These are phyloP conservation scores for Sugiyamaella mastotermitis DNA, from an alignment of 805 yeast species.

Conservation along the genomic window DNA sequence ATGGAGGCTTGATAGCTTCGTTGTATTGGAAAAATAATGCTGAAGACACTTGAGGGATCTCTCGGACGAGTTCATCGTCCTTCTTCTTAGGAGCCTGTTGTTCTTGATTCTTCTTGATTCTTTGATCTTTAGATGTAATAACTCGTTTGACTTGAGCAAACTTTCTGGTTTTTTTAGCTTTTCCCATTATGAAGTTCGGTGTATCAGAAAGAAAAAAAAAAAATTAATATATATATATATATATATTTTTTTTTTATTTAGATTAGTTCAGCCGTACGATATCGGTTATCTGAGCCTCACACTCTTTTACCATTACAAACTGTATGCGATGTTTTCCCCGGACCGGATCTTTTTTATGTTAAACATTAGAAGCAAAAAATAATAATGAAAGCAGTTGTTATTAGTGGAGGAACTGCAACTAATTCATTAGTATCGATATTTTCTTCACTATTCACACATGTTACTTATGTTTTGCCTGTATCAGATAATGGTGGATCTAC, in stretches of 20 bases:
- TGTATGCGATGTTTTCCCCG: too few relatives aligned
- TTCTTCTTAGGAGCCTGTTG: slow-evolving; percentile 32
- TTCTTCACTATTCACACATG: slow-evolving; percentile 34
- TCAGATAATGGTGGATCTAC: slow-evolving; percentile 96
- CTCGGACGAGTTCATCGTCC: slow-evolving; percentile 72
- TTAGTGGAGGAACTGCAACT: slow-evolving; percentile 54
- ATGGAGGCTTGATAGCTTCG: slow-evolving; percentile 95
- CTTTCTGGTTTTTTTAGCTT: slow-evolving; percentile 94
- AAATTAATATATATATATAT: neutral
- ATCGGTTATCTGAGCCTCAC: too few relatives aligned
- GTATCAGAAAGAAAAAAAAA: slow-evolving; percentile 1
- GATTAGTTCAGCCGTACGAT: too few relatives aligned
- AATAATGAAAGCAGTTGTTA: slow-evolving; percentile 23
- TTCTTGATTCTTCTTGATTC: slow-evolving; percentile 34
- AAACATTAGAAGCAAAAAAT: too few relatives aligned
- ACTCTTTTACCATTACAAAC: too few relatives aligned
- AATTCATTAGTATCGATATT: slow-evolving; percentile 65
- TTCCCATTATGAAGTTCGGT: too few relatives aligned
- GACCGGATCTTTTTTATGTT: too few relatives aligned
- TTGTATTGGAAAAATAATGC: slow-evolving; percentile 93
- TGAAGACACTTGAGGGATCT: slow-evolving; percentile 89
- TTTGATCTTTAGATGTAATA: slow-evolving; percentile 59
- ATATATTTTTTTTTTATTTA: too few relatives aligned
- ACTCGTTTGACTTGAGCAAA: slow-evolving; percentile 89
- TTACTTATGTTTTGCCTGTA: slow-evolving; percentile 72